Base-by-base conservation (phyloP, 352 stramenopile genomes). In the Globisporangium paroecandrum region DNA sequence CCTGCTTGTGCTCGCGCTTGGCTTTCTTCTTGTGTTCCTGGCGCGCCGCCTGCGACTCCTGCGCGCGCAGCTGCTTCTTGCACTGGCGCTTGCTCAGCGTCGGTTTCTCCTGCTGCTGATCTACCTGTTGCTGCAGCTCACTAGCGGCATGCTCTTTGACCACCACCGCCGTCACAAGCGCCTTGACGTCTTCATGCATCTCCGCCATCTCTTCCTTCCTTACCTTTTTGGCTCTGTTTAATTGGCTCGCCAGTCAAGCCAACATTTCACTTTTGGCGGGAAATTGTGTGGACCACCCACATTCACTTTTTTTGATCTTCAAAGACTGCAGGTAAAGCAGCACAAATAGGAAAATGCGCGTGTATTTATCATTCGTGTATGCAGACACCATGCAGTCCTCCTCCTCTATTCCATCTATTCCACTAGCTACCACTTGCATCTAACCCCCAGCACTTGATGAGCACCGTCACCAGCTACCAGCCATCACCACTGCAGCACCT, bases 51-150 rank as follows among this genome's bases (percentile, higher is more conserved):
- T 18, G 25, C n/a, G 57, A 56, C 32, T 67, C 64, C 41, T 81
- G 71, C 8, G 66, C 66, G 1, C 75, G 68, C 36, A 69, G 72
- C 32, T 83, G 64, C 49, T 85, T 83, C 60, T 86, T 85, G 20
- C 76, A 68, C 71, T 89, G 80, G 10, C 68, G 72, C 58, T 89
- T 86, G 56, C 64, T 69, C n/a, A 69, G 56, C 22, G 7, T 20
- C 1, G 64, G 29, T 8, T 34, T n/a, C n/a, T 64, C 18, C 29
- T 27, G 5, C 27, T 57, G 27, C 20, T 58, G 1, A 0, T 62
- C 18, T 15, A 12, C 20, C 15, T 36, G 25, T 4, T 24, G 38
- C 6, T 58, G 54, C 15, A 8, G n/a, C 22, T 29, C 49, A 56
- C 10, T 29, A 22, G 43, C 18, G 43, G 7, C 43, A 24, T 24